Evolutionary conservation across 371 early-diverging fungal genomes (phyloP).

Genomic region (Apophysomyces trapeziformis): DNA sequence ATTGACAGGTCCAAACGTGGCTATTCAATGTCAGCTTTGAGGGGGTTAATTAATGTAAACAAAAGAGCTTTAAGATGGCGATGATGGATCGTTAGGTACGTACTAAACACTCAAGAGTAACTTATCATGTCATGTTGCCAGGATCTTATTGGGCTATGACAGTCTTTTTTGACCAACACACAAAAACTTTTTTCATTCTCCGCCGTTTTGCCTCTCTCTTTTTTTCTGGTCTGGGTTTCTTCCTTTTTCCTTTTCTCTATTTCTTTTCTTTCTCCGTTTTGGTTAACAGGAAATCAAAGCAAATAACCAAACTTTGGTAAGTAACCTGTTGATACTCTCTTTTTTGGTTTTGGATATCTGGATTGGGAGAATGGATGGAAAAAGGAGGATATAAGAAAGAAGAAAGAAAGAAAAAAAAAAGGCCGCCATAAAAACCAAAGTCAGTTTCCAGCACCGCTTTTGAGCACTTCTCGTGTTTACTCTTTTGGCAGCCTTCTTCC

Average conservation of each 20-base stretch:
- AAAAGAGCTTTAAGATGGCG: too few relatives aligned
- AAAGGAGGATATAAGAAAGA: neutral
- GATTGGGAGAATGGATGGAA: neutral
- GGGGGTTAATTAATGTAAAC: too few relatives aligned
- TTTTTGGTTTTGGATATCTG: neutral
- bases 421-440: slow-evolving; percentile 19
- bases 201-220: slow-evolving; percentile 6
- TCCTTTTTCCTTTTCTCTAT: slow-evolving; percentile 13
- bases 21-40: too few relatives aligned
- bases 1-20: too few relatives aligned
- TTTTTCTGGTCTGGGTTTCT: slow-evolving; percentile 7
- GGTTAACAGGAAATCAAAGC: neutral
- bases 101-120: neutral
- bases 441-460: slow-evolving; percentile 22
- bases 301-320: neutral
- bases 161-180: neutral
- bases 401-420: neutral
- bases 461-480: slow-evolving; percentile 12
- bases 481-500: slow-evolving; percentile 14
- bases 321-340: neutral
- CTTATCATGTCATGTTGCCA: neutral
- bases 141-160: neutral
- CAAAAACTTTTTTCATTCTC: neutral
- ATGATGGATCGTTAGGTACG: too few relatives aligned
- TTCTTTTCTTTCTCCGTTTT: slow-evolving; percentile 14